phyloP scores from a whole-genome alignment of 768 basidiomycete species.

The Leccinum ochraceum region DNA sequence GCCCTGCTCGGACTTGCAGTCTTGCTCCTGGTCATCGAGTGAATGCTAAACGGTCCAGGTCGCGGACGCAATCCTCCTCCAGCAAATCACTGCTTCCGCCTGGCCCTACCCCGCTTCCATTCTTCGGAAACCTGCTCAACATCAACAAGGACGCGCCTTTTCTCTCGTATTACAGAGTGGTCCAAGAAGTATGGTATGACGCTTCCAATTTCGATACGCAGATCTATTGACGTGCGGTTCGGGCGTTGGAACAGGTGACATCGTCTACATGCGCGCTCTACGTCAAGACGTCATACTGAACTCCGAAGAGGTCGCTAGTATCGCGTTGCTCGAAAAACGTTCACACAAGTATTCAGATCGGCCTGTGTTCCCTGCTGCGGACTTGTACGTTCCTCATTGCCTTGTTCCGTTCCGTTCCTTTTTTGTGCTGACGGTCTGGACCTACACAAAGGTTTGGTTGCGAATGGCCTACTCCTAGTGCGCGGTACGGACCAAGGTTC shows the following conservation, averaged over 20 bases:
- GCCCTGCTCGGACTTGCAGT: not conserved
- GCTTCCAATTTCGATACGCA: not conserved
- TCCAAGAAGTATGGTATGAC: not conserved
- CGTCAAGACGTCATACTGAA: too few relatives aligned
- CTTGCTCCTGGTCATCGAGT: not conserved
- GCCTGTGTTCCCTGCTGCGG: too few relatives aligned
- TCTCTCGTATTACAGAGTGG: not conserved
- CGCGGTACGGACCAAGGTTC: too few relatives aligned
- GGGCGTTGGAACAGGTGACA: too few relatives aligned
- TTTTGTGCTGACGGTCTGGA: not conserved
- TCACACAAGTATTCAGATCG: too few relatives aligned
- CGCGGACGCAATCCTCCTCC: not conserved
- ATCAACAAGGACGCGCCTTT: not conserved
- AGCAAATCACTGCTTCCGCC: not conserved
- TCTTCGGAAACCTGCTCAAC: not conserved
- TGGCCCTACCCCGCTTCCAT: not conserved
- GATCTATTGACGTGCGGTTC: too few relatives aligned
- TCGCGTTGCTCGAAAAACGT: too few relatives aligned
- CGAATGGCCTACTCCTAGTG: not conserved
- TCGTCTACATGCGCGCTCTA: too few relatives aligned
- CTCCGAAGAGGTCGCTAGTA: too few relatives aligned
- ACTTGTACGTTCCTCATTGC: too few relatives aligned
- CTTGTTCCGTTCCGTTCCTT: too few relatives aligned
- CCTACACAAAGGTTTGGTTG: not conserved
- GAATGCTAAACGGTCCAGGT: not conserved